These are phyloP conservation scores for Mrakia frigida DNA, from an alignment of 768 basidiomycete genomes.

Conservation along the genomic window DNA sequence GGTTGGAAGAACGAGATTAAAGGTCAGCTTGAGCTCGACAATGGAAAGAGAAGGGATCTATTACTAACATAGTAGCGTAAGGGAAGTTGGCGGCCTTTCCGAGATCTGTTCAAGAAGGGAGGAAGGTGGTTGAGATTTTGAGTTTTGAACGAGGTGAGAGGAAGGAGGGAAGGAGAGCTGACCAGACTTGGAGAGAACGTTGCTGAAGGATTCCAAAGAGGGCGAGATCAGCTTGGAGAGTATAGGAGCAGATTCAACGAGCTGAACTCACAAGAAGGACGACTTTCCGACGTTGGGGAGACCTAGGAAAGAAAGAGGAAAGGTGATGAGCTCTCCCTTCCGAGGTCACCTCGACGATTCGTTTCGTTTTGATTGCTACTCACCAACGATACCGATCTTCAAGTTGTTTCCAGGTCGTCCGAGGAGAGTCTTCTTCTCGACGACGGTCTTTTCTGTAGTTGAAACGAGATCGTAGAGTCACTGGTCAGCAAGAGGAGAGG, in stretches of 20 bases:
- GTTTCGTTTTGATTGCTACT: slow-evolving; percentile 44
- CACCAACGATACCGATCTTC: slow-evolving; percentile 97
- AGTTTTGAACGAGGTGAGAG: not conserved
- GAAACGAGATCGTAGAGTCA: too few relatives aligned
- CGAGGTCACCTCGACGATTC: not conserved
- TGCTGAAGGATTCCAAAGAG: slow-evolving; percentile 44
- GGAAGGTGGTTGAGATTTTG: not conserved
- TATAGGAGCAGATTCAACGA: too few relatives aligned
- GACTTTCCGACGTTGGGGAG: slow-evolving; percentile 97
- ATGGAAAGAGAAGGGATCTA: not conserved
- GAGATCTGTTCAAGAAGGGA: slow-evolving; percentile 54
- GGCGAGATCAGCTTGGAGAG: not conserved
- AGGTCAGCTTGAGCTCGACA: not conserved
- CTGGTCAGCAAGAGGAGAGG: not conserved
- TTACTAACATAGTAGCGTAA: slow-evolving; percentile 51
- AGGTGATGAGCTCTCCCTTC: not conserved
- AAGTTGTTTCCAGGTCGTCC: slow-evolving; percentile 87
- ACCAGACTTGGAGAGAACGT: slow-evolving; percentile 88
- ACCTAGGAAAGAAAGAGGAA: slow-evolving; percentile 48
- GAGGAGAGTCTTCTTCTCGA: slow-evolving; percentile 79
- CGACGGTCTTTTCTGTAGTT: slow-evolving; percentile 55
- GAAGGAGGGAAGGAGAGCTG: slow-evolving; percentile 1
- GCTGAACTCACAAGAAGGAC: slow-evolving; percentile 66
- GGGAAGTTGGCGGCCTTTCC: slow-evolving; percentile 97
- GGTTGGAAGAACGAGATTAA: slow-evolving; percentile 37